Conservation (phyloP, 257 asterid species). For the Linderniella brevidens region DNA sequence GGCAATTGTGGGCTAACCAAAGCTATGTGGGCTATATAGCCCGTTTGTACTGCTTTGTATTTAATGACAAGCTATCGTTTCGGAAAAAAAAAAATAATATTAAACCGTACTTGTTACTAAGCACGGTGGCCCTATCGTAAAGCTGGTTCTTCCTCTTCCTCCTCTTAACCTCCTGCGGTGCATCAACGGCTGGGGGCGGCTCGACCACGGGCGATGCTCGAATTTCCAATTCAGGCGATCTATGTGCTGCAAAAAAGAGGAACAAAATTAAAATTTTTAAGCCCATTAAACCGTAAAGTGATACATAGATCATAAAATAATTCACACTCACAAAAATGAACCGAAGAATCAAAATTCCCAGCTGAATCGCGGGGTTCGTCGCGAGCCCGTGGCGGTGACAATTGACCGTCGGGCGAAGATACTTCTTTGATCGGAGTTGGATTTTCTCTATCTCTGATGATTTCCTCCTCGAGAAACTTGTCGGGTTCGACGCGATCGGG, state of each 20-base stretch:
- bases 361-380: constrained; percentile 19
- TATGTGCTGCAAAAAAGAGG: constrained; percentile 21
- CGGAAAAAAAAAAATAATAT: too few species aligned
- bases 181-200: constrained; percentile 25
- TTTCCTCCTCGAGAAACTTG: constrained; percentile 32
- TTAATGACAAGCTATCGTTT: neutral
- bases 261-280: neutral
- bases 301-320: neutral
- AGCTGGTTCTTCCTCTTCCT: constrained; percentile 37
- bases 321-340: constrained; percentile 28
- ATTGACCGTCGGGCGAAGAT: constrained; percentile 19
- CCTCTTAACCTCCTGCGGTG: constrained; percentile 1
- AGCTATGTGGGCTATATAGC: too few species aligned
- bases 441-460: constrained; percentile 24
- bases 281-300: neutral
- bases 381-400: constrained; percentile 20
- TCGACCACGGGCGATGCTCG: constrained; percentile 35
- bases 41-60: too few species aligned
- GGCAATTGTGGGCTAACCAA: too few species aligned
- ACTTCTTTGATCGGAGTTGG: constrained; percentile 26
- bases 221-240: constrained; percentile 30
- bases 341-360: constrained; percentile 16
- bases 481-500: constrained; percentile 50
- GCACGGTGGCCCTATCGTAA: constrained; percentile 28
- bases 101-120: constrained; percentile 41